These are phyloP conservation scores for Lactarius sp. DNA, from an alignment of 768 basidiomycete genomes.

Conservation along the genomic window DNA sequence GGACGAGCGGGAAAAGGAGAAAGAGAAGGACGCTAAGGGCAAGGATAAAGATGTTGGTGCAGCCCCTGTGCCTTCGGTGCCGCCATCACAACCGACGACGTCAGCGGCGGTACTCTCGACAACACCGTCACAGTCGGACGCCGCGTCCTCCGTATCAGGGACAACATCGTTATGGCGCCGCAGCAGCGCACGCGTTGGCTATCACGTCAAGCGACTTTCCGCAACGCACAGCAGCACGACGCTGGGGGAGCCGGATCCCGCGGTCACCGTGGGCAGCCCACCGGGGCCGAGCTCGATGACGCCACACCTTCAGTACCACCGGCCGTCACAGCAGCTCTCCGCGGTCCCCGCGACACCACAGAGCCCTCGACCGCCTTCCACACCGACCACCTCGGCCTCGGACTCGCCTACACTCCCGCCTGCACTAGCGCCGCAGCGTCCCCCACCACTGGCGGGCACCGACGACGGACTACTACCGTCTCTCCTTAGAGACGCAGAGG, in stretches of 20 bases:
- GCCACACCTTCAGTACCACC: neutral
- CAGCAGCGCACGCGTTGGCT: slow-evolving; percentile 11
- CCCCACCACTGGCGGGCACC: neutral
- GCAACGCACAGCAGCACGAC: slow-evolving; percentile 7
- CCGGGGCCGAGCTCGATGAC: neutral
- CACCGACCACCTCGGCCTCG: slow-evolving; percentile 4
- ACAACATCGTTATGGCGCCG: slow-evolving; percentile 22
- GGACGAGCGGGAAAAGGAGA: slow-evolving; percentile 21
- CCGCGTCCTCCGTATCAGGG: slow-evolving; percentile 17
- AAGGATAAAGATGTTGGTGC: slow-evolving; percentile 11
- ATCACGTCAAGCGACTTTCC: slow-evolving; percentile 15
- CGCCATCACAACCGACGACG: slow-evolving; percentile 5
- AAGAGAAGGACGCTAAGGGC: slow-evolving; percentile 19
- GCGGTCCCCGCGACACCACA: slow-evolving; percentile 6
- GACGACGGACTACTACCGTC: neutral
- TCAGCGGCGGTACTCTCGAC: slow-evolving; percentile 14
- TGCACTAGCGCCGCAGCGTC: neutral
- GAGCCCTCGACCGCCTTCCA: neutral
- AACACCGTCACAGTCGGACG: slow-evolving; percentile 20
- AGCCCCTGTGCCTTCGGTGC: neutral
- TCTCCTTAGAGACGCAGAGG: neutral
- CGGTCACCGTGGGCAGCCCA: neutral
- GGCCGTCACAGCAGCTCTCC: slow-evolving; percentile 1
- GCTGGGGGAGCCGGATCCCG: slow-evolving; percentile 2
- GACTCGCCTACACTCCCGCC: neutral